Evolutionary conservation across 768 basidiomycete species (phyloP), one percentile per base, ranked within the genome.

Genomic region (Ramaria sp.): DNA sequence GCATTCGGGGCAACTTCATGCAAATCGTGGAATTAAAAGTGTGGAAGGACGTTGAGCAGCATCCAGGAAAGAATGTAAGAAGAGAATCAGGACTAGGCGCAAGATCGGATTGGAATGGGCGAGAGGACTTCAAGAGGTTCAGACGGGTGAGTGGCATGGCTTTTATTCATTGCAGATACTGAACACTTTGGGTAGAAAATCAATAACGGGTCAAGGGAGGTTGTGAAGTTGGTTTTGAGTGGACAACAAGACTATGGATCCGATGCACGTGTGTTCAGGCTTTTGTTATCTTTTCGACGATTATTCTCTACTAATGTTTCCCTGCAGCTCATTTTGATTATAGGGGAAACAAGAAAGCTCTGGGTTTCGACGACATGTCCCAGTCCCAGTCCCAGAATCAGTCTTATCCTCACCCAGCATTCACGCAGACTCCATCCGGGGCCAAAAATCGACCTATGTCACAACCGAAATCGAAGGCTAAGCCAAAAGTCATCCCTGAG

Each of bases 1-100:
- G 77, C 57, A 42, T 89, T 38, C 67, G 83, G 46, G 88, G 88
- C 0, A 89, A 89, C 64, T 89, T 90, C 60, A 88, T 90, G 87
- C 79, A 86, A 2, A 78, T 88, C 30, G 69, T 85, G 31, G 83
- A 86, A 58, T 70, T 86, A 73, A 81, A 83, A 31, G 71, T 84
- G 10, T 75, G 70, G 64, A 68, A 67, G 64, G 73, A 71, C 58
- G 34, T 19, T 43, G 49, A 41, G 24, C 22, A 31, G 6, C 33
- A 43, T 17, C 61, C 64, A 17, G 55, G 54, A 42, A 46, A 55
- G 12, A 48, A 52, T 54, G 63, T 55, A 56, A 61, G 61, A 59
- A 60, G 66, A 22, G 39, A 33, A 30, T 42, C 41, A 51, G 41
- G 59, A n/a, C 59, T 38, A 15, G 65, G 58, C 27, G 62, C 59